Evolutionary conservation across 1,139 yeast species (phyloP).

Genomic region (Taiozyma sp.): DNA sequence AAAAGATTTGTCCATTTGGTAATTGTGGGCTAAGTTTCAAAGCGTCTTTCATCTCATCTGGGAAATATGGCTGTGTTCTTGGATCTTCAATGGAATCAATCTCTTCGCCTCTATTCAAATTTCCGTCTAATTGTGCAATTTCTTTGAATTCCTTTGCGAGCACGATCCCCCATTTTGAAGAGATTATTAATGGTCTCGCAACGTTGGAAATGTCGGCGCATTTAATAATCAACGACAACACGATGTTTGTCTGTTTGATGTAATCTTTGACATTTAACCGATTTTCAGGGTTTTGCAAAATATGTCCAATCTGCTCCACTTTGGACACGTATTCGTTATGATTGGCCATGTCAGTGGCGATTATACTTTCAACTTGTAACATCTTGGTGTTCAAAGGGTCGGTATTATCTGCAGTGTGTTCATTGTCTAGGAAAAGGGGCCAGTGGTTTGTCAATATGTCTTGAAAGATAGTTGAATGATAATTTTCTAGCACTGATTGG

Average conservation of each 20-base stretch:
- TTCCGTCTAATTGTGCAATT: slow-evolving; percentile 50
- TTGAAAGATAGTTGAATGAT: slow-evolving; percentile 71
- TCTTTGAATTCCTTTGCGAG: slow-evolving; percentile 76
- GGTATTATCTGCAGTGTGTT: slow-evolving; percentile 10
- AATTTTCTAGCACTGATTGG: slow-evolving; percentile 75
- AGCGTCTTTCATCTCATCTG: slow-evolving; percentile 27
- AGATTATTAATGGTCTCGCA: slow-evolving; percentile 69
- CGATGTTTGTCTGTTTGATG: slow-evolving; percentile 36
- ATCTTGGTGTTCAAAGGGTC: slow-evolving; percentile 24
- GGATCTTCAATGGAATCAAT: slow-evolving; percentile 16
- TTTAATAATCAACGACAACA: slow-evolving; percentile 70
- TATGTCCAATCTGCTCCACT: slow-evolving; percentile 26
- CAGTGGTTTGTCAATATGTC: slow-evolving; percentile 56
- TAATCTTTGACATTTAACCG: slow-evolving; percentile 11
- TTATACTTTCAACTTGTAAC: slow-evolving; percentile 41
- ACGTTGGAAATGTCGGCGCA: slow-evolving; percentile 96
- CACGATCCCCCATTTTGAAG: slow-evolving; percentile 83
- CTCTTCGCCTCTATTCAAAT: slow-evolving; percentile 25
- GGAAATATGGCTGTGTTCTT: slow-evolving; percentile 17
- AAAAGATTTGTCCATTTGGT: slow-evolving; percentile 78
- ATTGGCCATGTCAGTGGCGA: slow-evolving; percentile 94
- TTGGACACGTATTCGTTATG: slow-evolving; percentile 72
- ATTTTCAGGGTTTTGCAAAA: slow-evolving; percentile 12
- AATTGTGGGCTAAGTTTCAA: slow-evolving; percentile 43
- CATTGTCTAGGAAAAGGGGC: slow-evolving; percentile 43